Evolutionary conservation across 345 rosid species (phyloP), one percentile per base, ranked within the genome.

Genomic region (Arabidopsis arenosa): DNA sequence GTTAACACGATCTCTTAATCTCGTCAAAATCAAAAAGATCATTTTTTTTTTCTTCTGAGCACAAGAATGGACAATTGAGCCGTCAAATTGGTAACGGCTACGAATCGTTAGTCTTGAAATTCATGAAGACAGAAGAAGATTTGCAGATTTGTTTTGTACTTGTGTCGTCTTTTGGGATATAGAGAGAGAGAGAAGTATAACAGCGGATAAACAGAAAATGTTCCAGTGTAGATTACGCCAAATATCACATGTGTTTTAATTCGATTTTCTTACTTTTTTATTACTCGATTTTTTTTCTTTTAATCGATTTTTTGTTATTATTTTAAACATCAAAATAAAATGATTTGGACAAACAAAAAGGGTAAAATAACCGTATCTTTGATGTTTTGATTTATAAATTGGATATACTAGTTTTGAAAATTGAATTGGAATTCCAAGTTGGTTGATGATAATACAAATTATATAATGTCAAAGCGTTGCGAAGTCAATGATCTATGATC

Each of bases 171-270:
- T 58, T 11, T 48, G 44, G 14, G 26, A 63, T 49, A 58, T 32
- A 57, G 14, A 56, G 51, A 59, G 43, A 56, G 64, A 56, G 76
- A 66, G 40, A 5, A 26, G 48, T 39, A 23, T 23, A 66, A 58
- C 44, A 58, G 56, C 52, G 48, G 75, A 68, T 68, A 54, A 63
- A 63, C 55, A 65, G 41, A 71, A 71, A 51, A 48, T 63, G 72
- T 77, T 64, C 6, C 1, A 70, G 80, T 77, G 53, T 8, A 56
- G 12, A 70, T 70, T 55, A 63, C 75, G 65, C 59, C 26, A 63
- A 14, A 41, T 23, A 8, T 17, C 59, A 47, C 71, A 64, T 76
- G 80, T 77, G 71, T 70, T 70, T 44, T 63, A 70, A 45, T 76
- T 70, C 65, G 0, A 52, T 43, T 69, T 8, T 33, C 69, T 68